These are phyloP conservation scores for Xylaria sp. DNA, from an alignment of 2,329 filamentous ascomycete genomes.

Conservation along the genomic window DNA sequence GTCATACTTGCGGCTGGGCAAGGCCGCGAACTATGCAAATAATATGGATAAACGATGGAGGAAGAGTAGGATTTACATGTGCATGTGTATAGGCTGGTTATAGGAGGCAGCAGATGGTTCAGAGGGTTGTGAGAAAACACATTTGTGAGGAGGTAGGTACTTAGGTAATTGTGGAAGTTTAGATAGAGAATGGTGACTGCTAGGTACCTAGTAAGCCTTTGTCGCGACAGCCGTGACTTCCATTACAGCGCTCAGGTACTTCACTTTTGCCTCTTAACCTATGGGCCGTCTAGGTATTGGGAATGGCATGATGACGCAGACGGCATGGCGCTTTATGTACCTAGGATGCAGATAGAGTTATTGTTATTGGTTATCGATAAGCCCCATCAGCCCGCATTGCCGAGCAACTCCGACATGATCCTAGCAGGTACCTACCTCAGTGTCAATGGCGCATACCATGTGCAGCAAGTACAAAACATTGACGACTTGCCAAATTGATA, in stretches of 20 bases:
- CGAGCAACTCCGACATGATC: neutral
- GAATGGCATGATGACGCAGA: conserved; percentile 22
- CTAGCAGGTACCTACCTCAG: no score
- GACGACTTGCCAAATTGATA: no score
- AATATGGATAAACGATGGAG: neutral
- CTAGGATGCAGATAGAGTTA: neutral
- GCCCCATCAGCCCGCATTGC: conserved; percentile 4
- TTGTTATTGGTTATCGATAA: conserved; percentile 10
- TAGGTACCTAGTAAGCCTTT: no score
- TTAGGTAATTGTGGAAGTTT: no score
- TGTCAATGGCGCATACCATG: neutral
- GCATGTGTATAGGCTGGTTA: neutral
- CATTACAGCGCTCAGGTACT: no score
- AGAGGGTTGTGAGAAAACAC: neutral
- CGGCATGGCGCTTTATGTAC: no score
- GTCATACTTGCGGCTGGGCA: conserved; percentile 9
- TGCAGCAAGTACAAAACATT: no score
- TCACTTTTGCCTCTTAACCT: no score
- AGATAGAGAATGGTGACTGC: no score
- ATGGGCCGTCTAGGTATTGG: no score
- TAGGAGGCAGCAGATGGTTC: neutral
- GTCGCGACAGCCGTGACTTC: no score
- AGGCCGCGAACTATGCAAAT: neutral
- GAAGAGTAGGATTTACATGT: neutral
- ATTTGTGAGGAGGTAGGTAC: no score